phyloP scores from a whole-genome alignment of 805 yeast species.

The Candida easanensis region DNA sequence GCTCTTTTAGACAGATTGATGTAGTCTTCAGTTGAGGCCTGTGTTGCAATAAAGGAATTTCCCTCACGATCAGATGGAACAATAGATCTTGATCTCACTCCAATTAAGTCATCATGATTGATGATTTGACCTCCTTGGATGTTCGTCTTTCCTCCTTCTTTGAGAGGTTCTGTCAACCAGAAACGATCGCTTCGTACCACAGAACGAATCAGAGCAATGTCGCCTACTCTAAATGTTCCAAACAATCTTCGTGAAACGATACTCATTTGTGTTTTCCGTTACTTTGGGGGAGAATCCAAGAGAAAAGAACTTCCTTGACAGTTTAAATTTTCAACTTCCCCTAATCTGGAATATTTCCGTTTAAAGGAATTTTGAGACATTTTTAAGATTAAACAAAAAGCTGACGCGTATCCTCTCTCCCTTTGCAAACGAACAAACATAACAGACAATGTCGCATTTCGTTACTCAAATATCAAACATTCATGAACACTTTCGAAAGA shows the following conservation, averaged over 20 bases:
- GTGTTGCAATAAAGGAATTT: constrained; percentile 33
- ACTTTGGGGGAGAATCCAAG: no score
- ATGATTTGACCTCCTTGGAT: constrained; percentile 26
- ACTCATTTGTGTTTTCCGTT: no score
- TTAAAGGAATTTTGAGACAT: not conserved
- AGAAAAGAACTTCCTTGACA: no score
- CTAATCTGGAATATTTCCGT: not conserved
- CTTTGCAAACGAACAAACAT: not conserved
- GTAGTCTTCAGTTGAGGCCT: constrained; percentile 47
- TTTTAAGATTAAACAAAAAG: not conserved
- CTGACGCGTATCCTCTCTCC: not conserved
- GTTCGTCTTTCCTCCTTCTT: constrained; percentile 18
- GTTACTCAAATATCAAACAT: constrained; percentile 13
- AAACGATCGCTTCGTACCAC: constrained; percentile 18
- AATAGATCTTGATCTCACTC: constrained; percentile 33
- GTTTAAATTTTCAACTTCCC: no score
- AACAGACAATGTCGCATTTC: constrained; percentile 14
- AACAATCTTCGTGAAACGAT: constrained; percentile 5
- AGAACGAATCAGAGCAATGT: constrained; percentile 21
- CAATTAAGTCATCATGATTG: constrained; percentile 38
- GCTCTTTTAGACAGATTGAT: constrained; percentile 37
- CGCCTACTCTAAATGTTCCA: constrained; percentile 18
- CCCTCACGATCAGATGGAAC: constrained; percentile 26
- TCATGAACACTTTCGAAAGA: constrained; percentile 6
- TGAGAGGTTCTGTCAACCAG: constrained; percentile 28